Conservation (phyloP, 78 protist genomes). For the Isochrysis galbana region DNA sequence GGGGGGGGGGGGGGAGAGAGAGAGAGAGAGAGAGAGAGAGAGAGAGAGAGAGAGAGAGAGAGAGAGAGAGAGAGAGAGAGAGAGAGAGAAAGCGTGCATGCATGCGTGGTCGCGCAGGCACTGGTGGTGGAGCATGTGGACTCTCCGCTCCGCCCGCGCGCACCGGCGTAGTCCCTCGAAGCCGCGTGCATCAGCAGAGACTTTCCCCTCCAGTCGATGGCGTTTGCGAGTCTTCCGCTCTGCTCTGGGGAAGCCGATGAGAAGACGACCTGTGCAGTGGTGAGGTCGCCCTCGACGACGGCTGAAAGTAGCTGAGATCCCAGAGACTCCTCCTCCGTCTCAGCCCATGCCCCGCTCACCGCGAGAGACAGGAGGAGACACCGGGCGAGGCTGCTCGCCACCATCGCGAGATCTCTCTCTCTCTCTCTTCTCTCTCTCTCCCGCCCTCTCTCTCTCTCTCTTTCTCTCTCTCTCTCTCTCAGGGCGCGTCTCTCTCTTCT, state of each 20-base stretch:
- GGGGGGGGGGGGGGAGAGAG: background rate
- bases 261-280: background rate
- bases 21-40: background rate
- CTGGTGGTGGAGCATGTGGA: background rate
- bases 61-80: background rate
- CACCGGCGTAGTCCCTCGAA: background rate
- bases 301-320: background rate
- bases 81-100: background rate
- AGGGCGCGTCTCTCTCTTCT: too few relatives aligned
- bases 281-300: background rate
- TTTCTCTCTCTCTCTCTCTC: too few relatives aligned
- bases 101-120: background rate
- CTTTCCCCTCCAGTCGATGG: conserved; percentile 25
- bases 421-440: too few relatives aligned
- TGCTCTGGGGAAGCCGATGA: background rate
- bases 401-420: too few relatives aligned
- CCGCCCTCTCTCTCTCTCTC: too few relatives aligned
- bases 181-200: background rate
- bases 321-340: too few relatives aligned
- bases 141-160: background rate
- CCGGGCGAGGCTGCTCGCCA: too few relatives aligned
- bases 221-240: background rate
- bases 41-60: background rate
- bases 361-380: too few relatives aligned
- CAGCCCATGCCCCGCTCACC: too few relatives aligned